Evolutionary conservation across 176 grass and related monocot species (phyloP), one percentile per base, ranked within the genome.

Genomic region (Oropetium thomaeum): DNA sequence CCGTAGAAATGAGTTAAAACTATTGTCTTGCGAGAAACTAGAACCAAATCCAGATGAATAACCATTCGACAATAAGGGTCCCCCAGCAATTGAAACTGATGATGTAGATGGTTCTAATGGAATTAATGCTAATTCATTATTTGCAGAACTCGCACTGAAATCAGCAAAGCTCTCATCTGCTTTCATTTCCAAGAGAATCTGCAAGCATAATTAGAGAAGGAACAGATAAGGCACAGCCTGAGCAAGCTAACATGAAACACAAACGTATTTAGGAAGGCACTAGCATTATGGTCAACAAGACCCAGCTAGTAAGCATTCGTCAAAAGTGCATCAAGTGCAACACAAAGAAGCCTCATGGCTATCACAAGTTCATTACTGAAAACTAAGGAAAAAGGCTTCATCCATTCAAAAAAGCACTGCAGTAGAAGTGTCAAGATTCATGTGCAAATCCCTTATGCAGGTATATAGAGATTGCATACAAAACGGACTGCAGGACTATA

Each of bases 91-190:
- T 64, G 89, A 87, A 32, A 99, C 11, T 57, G 91, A 87, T 71
- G 96, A 95, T 33, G 87, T 99, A 11, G 89, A 89, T 30, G 96
- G 91, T 76, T 84, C 89, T 54, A 90, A 44, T 58, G 91, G 87
- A 84, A 99, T 66, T 70, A 95, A 83, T 84, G 91, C 96, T 67
- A 95, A 84, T 32, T 89, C 89, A 87, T 99, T 95, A 64, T 83
- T 88, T 77, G 87, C 76, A 26, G 78, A 92, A 76, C 69, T 84
- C 41, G 74, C 67, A 82, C 74, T 22, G 62, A 82, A 71, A 77
- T 71, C 77, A 30, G 83, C 68, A 79, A 54, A 62, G 19, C 33
- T 49, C 54, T 78, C 70, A 62, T 84, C 84, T 86, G 65, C 58
- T 39, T 89, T 88, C 28, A 92, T 47, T 65, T 87, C 89, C 65